Conservation (phyloP, 2,329 filamentous ascomycete genomes). For the Cephalotrichum gorgonifer region DNA sequence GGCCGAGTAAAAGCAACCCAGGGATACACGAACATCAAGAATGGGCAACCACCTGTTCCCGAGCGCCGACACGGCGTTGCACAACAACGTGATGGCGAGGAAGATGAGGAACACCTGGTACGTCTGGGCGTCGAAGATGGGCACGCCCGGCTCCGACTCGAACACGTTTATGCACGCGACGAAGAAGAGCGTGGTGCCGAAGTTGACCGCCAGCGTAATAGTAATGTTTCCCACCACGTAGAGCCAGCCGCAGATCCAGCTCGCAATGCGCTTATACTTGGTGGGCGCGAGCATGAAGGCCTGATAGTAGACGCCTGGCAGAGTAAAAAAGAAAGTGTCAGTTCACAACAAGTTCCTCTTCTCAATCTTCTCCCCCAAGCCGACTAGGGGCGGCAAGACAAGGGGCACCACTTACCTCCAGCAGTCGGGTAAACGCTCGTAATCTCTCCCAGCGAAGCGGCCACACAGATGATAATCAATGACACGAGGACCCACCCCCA, state of each 20-base stretch:
- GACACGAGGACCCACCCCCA: constrained; percentile 64
- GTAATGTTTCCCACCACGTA: constrained; percentile 74
- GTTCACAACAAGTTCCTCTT: neutral
- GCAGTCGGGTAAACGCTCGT: constrained; percentile 69
- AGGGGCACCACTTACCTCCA: constrained; percentile 38
- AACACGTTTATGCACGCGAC: constrained; percentile 47
- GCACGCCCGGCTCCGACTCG: constrained; percentile 28
- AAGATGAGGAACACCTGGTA: constrained; percentile 67
- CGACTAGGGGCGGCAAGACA: neutral
- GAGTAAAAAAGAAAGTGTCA: constrained; percentile 3
- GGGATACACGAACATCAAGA: constrained; percentile 54
- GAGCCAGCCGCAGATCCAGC: constrained; percentile 66
- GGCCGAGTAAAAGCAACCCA: neutral
- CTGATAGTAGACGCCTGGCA: constrained; percentile 58
- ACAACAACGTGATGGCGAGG: constrained; percentile 54
- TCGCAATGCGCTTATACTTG: constrained; percentile 49
- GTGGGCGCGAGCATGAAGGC: constrained; percentile 62
- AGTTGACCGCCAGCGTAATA: constrained; percentile 75
- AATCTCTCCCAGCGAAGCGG: constrained; percentile 61
- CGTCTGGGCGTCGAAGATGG: constrained; percentile 33
- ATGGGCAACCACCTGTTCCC: constrained; percentile 57
- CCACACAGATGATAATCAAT: constrained; percentile 61
- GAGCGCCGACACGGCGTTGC: constrained; percentile 55
- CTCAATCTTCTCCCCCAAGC: neutral
- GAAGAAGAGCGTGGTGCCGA: constrained; percentile 60